These are phyloP conservation scores for Cenchrus americanus DNA, from an alignment of 176 grass and related monocot genomes.

Conservation along the genomic window DNA sequence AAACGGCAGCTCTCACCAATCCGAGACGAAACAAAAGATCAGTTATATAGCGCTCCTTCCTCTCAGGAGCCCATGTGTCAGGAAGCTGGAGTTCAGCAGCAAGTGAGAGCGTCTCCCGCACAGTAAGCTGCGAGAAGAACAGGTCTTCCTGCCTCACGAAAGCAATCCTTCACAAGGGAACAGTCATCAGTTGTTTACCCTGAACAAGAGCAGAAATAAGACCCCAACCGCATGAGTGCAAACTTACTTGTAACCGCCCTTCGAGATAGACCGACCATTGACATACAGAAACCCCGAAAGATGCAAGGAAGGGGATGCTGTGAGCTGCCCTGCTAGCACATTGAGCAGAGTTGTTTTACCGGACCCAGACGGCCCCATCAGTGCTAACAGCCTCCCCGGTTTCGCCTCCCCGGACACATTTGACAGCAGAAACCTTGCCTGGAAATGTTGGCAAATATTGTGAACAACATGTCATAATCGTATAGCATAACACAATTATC, in stretches of 20 bases:
- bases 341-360: conserved; percentile 95
- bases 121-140: conserved; percentile 92
- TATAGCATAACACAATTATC: neutral
- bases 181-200: neutral
- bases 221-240: neutral
- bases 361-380: conserved; percentile 93
- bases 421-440: conserved; percentile 87
- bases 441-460: conserved; percentile 14
- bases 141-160: conserved; percentile 91
- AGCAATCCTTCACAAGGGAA: conserved; percentile 60
- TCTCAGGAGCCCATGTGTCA: conserved; percentile 53
- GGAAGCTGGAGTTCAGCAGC: conserved; percentile 95
- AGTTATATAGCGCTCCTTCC: conserved; percentile 68
- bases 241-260: conserved; percentile 74
- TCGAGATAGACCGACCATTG: conserved; percentile 59
- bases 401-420: conserved; percentile 81
- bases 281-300: conserved; percentile 71
- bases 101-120: conserved; percentile 76
- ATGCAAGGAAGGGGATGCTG: conserved; percentile 64
- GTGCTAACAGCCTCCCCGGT: conserved; percentile 73
- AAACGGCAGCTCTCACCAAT: conserved; percentile 57
- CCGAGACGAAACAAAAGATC: conserved; percentile 91
- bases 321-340: conserved; percentile 83
- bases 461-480: neutral
- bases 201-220: neutral